A percentile compares a stretch with the other conserved stretches of the same genome.
Conservation (phyloP, 768 basidiomycete genomes). For the Amanita jacksonii region DNA sequence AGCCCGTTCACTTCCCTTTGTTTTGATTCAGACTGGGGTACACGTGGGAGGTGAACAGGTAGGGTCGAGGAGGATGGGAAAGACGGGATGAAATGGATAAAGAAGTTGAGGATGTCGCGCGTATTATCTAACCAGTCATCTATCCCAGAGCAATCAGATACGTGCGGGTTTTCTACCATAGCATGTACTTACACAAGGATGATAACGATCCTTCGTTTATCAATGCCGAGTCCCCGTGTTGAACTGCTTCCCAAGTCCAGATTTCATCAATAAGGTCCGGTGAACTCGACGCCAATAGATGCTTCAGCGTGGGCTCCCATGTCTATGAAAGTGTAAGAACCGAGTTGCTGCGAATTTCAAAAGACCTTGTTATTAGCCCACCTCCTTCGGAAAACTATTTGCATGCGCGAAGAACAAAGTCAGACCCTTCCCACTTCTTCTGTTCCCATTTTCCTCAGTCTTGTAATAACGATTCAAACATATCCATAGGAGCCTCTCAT, state of each 20-base stretch:
- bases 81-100: conserved; percentile 51
- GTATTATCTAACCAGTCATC: conserved; percentile 74
- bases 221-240: conserved; percentile 79
- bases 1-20: conserved; percentile 40
- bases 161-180: not conserved
- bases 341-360: not conserved
- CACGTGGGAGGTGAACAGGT: conserved; percentile 44
- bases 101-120: conserved; percentile 72
- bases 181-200: conserved; percentile 41
- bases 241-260: conserved; percentile 77
- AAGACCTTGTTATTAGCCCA: conserved; percentile 18
- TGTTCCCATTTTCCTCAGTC: conserved; percentile 16
- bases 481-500: conserved; percentile 49
- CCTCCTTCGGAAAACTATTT: conserved; percentile 87
- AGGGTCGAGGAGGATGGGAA: conserved; percentile 28
- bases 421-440: conserved; percentile 20
- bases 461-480: conserved; percentile 63
- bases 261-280: conserved; percentile 50
- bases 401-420: conserved; percentile 78
- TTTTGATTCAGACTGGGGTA: conserved; percentile 32
- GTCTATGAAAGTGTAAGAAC: conserved; percentile 33
- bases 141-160: conserved; percentile 16
- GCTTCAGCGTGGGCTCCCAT: conserved; percentile 62
- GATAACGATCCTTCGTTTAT: conserved; percentile 52
- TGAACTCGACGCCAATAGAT: conserved; percentile 38